Base-by-base conservation (phyloP, 805 yeast genomes). In the Dipodascus geniculatus region DNA sequence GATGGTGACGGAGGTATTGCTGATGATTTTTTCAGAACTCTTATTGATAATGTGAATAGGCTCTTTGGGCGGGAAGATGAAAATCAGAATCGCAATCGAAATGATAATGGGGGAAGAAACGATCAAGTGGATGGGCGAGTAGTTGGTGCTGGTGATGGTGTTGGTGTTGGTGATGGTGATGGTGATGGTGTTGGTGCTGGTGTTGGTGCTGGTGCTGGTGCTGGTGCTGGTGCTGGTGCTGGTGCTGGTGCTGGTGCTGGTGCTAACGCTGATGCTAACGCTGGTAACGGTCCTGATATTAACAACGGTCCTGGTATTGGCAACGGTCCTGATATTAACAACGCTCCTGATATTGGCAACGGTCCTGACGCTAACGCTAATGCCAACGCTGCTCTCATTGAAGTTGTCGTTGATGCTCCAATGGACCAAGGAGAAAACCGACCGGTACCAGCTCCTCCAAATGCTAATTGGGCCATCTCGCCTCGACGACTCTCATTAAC, bases 391-490 rank as follows among this genome's bases (percentile, higher is more conserved):
- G 24, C 28, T 3, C 17, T 22, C 22, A 17, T 11, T 14, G 42
- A 11, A 11, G 16, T 9, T 11, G 19, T 14, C n/a, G 38, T 20
- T 9, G 47, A 28, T 8, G 49, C 19, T 23, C n/a, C 19, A 49
- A 50, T 22, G 53, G 47, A 14, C 22, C 28, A 17, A 35, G 20
- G 52, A 50, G 48, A 44, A n/a, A 35, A 42, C 14, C 24, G 53
- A 48, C 24, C 35, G 19, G 23, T 31, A 8, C 31, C 16, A 42
- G 16, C 51, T 11, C 9, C 53, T 42, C 22, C 33, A 35, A 4
- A 38, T 19, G 11, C 52, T 6, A 54, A 59, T 42, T 61, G 61
- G 64, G 57, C 58, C 17, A 52, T 60, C 42, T 48, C 54, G 22
- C 44, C 50, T 3, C 55, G 53, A 8, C 51, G 58, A 33, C 22